phyloP scores from a whole-genome alignment of 1,284 basidiomycete genomes.

The Cystobasidiaceae sp. region DNA sequence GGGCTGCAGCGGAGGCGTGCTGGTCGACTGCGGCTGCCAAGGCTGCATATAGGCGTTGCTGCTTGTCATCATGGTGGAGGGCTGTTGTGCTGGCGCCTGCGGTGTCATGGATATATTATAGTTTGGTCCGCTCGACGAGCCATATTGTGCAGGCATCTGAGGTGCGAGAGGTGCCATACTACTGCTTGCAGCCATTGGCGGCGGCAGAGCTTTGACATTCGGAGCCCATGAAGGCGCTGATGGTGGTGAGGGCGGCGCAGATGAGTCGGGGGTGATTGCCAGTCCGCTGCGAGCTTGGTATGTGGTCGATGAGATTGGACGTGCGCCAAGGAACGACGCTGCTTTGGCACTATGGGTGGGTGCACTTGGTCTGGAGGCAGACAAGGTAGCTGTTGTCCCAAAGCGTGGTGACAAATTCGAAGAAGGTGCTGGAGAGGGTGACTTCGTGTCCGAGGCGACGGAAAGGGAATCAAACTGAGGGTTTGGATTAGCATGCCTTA shows the following conservation, averaged over 20 bases:
- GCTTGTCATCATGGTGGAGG: not conserved
- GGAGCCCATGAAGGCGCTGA: not conserved
- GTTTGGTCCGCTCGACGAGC: not conserved
- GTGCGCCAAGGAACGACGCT: slow-evolving; percentile 13
- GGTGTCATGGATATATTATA: slow-evolving; percentile 4
- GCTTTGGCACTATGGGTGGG: not conserved
- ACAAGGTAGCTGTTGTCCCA: not conserved
- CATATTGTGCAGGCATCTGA: not conserved
- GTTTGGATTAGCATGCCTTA: not conserved
- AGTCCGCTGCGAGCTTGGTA: slow-evolving; percentile 17
- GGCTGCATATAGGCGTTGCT: slow-evolving; percentile 1
- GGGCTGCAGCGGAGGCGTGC: slow-evolving; percentile 6
- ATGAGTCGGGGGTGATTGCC: slow-evolving; percentile 20
- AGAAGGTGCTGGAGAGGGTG: slow-evolving; percentile 19
- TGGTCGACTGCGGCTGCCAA: slow-evolving; percentile 5
- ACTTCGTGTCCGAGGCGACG: not conserved
- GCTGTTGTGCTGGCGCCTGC: slow-evolving; percentile 1
- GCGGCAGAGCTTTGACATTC: slow-evolving; percentile 1
- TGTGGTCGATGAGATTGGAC: slow-evolving; percentile 12
- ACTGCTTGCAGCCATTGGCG: not conserved
- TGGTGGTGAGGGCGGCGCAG: slow-evolving; percentile 14
- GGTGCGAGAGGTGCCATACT: not conserved
- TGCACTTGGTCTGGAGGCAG: not conserved
- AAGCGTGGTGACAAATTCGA: not conserved
- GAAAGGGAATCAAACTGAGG: slow-evolving; percentile 19